Base-by-base conservation (phyloP, 148 eudicot genomes). In the Persicaria maculosa region DNA sequence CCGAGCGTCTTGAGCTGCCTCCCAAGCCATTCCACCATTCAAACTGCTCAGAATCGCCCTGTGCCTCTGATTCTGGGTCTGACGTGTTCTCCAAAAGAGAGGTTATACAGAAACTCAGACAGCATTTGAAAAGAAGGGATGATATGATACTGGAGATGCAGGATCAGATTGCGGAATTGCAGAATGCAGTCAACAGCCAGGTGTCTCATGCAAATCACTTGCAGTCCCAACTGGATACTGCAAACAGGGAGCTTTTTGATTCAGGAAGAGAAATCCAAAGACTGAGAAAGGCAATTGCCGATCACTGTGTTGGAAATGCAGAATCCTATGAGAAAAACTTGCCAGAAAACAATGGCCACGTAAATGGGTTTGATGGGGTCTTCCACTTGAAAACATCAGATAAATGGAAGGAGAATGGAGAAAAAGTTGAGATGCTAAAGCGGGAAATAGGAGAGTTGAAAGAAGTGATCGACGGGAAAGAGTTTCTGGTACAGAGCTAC, bases 101-200 rank as follows among this genome's bases (percentile, higher is more conserved):
- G 57, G 99, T 92, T 46, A 87, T 95, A 62, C 99, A 95, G 53
- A 95, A 90, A 78, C 91, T 95, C 76, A 89, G 99, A 67, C 97
- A 86, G 55, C 99, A 95, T 81, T 59, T 95, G 67, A 95, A 91
- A 87, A 90, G 91, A 77, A 84, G 99, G 76, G 99, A 95, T 75
- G 97, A 92, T 57, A 90, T 85, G 96, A 92, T 89, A 65, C 72
- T 95, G 40, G 99, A 95, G 81, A 95, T 95, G 97, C 97, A 95
- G 72, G 97, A 95, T 76, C 99, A 90, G 80, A 92, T 95, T 40
- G 80, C 87, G 4, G 99, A 90, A 70, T 78, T 95, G 73, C 97
- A 90, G 85, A 85, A 50, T 75, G 84, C 96, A 22, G 82, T 92
- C 46, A 80, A 77, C 55, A 52, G 86, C 2, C 96, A 92, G 78